Evolutionary conservation across 192 early-diverging fungal species (phyloP).

Genomic region (Coemansia sp.): DNA sequence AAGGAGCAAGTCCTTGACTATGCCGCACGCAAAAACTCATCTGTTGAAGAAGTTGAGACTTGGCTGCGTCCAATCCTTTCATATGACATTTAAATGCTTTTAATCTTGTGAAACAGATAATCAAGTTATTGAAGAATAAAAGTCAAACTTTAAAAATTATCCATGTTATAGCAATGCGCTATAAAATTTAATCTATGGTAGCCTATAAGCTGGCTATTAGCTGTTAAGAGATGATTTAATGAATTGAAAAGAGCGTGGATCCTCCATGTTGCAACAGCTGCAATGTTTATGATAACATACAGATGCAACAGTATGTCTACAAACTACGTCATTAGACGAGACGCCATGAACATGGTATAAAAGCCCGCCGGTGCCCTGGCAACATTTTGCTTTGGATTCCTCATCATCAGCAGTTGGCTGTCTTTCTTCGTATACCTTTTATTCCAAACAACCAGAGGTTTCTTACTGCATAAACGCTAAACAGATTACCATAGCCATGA

Average conservation of each 20-base stretch:
- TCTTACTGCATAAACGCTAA: background rate
- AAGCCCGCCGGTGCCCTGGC: background rate
- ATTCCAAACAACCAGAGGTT: background rate
- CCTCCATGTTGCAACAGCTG: background rate
- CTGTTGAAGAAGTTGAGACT: conserved; percentile 65
- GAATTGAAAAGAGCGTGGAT: background rate
- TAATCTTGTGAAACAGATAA: background rate
- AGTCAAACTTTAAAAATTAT: background rate
- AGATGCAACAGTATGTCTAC: background rate
- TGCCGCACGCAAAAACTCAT: conserved; percentile 65
- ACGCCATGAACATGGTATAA: background rate
- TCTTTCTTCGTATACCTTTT: background rate
- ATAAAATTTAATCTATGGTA: too few relatives aligned
- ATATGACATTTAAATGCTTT: conserved; percentile 54
- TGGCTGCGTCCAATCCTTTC: conserved; percentile 75
- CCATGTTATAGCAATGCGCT: background rate
- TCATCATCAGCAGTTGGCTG: background rate
- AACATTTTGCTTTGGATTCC: background rate
- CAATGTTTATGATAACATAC: too few relatives aligned
- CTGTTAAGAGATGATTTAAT: too few relatives aligned
- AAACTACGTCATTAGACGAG: background rate
- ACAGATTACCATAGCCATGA: background rate
- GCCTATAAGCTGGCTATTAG: too few relatives aligned
- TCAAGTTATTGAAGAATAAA: background rate
- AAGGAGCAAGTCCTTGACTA: conserved; percentile 88